Evolutionary conservation across 805 yeast species (phyloP).

Genomic region (Yarrowia sp.): DNA sequence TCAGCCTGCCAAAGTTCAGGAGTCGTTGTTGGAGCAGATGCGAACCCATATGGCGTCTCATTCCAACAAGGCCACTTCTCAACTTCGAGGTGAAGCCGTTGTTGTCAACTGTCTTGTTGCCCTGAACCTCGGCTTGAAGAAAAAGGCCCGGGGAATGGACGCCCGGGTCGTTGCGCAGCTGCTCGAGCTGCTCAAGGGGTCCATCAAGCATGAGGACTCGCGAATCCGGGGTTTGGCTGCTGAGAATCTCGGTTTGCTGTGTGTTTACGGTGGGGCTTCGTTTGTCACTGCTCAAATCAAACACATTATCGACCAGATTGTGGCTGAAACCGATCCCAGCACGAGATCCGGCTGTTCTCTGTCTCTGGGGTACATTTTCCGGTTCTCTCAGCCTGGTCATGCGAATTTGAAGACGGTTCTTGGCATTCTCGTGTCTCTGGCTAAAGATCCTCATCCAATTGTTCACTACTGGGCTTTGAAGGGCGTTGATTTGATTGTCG

Average conservation of each 20-base stretch:
- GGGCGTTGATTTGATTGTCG: constrained; percentile 56
- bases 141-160: constrained; percentile 18
- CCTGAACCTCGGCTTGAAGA: constrained; percentile 50
- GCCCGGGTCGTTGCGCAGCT: constrained; percentile 47
- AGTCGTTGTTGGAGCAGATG: constrained; percentile 80
- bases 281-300: constrained; percentile 46
- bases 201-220: constrained; percentile 44
- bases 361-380: constrained; percentile 48
- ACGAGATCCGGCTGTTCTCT: constrained; percentile 59
- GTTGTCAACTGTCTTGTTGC: constrained; percentile 63
- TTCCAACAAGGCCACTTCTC: constrained; percentile 19
- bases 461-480: constrained; percentile 73
- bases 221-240: constrained; percentile 51
- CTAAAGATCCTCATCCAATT: constrained; percentile 79
- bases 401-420: constrained; percentile 48
- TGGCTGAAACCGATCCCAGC: constrained; percentile 61
- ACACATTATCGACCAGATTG: constrained; percentile 61
- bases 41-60: constrained; percentile 47
- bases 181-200: constrained; percentile 50
- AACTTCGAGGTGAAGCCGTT: constrained; percentile 45
- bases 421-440: constrained; percentile 58
- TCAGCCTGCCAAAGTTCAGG: constrained; percentile 75
- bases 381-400: constrained; percentile 39
- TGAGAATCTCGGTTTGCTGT: constrained; percentile 56
- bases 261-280: constrained; percentile 36